Conservation (phyloP, 768 basidiomycete species). For the Mycena rosella region DNA sequence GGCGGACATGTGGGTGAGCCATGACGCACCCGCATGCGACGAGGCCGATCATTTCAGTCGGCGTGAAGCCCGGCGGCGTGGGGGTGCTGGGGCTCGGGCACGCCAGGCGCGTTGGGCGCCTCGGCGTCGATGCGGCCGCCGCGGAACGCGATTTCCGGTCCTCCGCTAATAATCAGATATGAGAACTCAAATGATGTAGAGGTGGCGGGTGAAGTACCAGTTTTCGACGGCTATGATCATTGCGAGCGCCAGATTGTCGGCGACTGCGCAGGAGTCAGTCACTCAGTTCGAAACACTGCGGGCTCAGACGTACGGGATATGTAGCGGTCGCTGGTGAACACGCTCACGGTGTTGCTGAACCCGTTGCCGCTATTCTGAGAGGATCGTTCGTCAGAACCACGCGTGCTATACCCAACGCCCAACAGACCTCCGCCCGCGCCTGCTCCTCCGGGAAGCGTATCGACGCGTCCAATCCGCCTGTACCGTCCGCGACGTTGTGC, state of each 20-base stretch:
- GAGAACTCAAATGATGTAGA: not conserved
- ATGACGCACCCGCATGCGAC: constrained; percentile 6
- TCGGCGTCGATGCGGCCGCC: constrained; percentile 28
- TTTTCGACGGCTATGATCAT: too few species aligned
- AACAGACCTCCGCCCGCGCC: constrained; percentile 3
- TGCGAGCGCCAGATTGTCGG: constrained; percentile 1
- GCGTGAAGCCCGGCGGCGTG: constrained; percentile 18
- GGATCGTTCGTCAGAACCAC: too few species aligned
- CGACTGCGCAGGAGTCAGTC: not conserved
- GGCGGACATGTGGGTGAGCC: too few species aligned
- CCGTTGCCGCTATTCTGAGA: constrained; percentile 18
- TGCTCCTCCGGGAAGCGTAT: constrained; percentile 14
- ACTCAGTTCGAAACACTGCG: too few species aligned
- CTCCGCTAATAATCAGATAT: not conserved
- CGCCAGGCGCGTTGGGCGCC: constrained; percentile 11
- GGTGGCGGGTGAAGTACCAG: too few species aligned
- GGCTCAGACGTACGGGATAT: not conserved
- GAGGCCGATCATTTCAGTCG: constrained; percentile 17
- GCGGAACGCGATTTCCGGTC: constrained; percentile 28
- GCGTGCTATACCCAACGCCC: not conserved
- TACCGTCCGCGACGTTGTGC: constrained; percentile 6
- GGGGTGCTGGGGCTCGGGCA: constrained; percentile 18
- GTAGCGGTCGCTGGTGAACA: not conserved
- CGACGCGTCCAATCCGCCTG: constrained; percentile 10
- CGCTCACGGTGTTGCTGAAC: not conserved